A percentile compares a stretch with the other conserved stretches of the same genome.
These are phyloP conservation scores for Fraxinus sp. DNA, from an alignment of 305 asterid species.

Conservation along the genomic window DNA sequence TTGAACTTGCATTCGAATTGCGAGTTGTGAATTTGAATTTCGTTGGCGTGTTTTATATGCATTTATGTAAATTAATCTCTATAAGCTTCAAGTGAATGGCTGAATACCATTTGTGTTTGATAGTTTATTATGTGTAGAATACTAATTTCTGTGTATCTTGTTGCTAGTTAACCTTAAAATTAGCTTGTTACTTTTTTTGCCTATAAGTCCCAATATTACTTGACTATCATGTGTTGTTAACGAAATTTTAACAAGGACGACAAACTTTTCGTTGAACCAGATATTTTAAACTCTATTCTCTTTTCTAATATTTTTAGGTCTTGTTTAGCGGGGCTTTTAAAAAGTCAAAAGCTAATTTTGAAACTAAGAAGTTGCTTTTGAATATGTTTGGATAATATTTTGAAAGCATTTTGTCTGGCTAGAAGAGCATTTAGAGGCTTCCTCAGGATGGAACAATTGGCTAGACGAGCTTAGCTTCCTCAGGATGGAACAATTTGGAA, in stretches of 20 bases:
- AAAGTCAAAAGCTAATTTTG: neutral
- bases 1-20: slow-evolving; percentile 10
- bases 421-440: neutral
- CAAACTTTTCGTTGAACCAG: neutral
- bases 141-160: neutral
- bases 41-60: neutral
- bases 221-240: neutral
- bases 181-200: neutral
- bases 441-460: neutral
- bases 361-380: neutral
- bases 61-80: neutral
- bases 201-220: neutral
- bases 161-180: neutral
- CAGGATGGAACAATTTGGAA: neutral
- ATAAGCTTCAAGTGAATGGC: slow-evolving; percentile 1
- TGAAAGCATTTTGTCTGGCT: neutral
- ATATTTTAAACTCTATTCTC: neutral
- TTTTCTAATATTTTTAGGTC: neutral
- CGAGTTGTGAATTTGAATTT: neutral
- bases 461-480: neutral
- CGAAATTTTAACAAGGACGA: neutral
- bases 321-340: neutral
- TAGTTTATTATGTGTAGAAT: neutral
- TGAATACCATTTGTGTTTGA: neutral
- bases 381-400: neutral